Evolutionary conservation across 2,329 filamentous ascomycete genomes (phyloP).

Genomic region (Boeremia lycopersici): DNA sequence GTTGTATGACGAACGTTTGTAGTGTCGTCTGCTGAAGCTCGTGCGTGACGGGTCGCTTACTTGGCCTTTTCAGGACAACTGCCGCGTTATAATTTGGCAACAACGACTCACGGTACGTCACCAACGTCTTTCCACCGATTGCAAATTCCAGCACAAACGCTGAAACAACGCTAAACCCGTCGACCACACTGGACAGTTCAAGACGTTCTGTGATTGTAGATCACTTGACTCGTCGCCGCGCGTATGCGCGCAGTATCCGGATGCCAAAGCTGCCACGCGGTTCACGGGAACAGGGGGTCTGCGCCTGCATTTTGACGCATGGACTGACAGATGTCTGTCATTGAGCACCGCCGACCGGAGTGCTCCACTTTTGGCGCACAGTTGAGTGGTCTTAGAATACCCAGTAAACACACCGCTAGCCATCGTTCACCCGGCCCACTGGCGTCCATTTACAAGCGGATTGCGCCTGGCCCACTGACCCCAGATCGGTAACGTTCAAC

Average conservation of each 20-base stretch:
- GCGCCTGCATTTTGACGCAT: too few species aligned
- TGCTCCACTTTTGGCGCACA: too few species aligned
- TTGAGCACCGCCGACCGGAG: not conserved
- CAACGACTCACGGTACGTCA: not conserved
- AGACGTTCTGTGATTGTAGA: too few species aligned
- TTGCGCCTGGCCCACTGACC: not conserved
- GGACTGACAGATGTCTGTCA: not conserved
- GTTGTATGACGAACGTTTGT: conserved; percentile 5
- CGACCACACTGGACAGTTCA: too few species aligned
- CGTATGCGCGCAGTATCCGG: too few species aligned
- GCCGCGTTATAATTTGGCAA: conserved; percentile 15
- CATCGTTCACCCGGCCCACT: conserved; percentile 4
- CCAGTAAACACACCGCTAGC: conserved; percentile 3
- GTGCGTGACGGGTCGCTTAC: conserved; percentile 12
- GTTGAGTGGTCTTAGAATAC: not conserved
- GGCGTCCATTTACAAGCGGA: not conserved
- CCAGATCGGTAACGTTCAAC: not conserved
- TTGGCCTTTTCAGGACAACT: conserved; percentile 6
- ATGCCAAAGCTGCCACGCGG: not conserved
- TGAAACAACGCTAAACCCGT: too few species aligned
- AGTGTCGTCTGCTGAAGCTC: conserved; percentile 4
- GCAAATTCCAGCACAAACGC: not conserved
- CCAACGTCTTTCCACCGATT: not conserved
- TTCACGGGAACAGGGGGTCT: too few species aligned
- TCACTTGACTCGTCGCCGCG: too few species aligned